Percentiles rank a stretch among this genome's conserved stretches.
phyloP scores from a whole-genome alignment of 371 early-diverging fungal species.

The Apophysomyces trapeziformis region DNA sequence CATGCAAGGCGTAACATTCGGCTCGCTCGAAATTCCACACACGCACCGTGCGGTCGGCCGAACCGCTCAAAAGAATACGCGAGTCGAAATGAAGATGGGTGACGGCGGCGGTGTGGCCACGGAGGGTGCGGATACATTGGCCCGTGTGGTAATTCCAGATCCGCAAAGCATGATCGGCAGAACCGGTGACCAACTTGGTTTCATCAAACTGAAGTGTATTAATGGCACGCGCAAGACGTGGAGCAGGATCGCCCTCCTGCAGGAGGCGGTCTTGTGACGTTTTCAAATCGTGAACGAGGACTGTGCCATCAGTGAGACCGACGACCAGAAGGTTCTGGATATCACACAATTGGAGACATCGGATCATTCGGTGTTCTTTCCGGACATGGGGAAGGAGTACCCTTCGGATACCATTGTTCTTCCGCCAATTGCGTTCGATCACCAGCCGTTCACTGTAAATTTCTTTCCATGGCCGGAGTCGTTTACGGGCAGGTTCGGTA shows the following conservation, averaged over 20 bases:
- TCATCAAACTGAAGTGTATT: conserved; percentile 87
- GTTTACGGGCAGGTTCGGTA: too few species aligned
- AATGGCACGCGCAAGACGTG: conserved; percentile 57
- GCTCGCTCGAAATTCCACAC: conserved; percentile 91
- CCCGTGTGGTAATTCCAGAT: conserved; percentile 97
- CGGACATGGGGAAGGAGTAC: conserved; percentile 48
- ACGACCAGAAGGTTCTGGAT: conserved; percentile 71
- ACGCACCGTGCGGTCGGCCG: conserved; percentile 88
- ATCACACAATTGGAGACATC: conserved; percentile 84
- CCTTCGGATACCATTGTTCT: conserved; percentile 56
- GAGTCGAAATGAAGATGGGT: conserved; percentile 86
- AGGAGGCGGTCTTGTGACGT: conserved; percentile 67
- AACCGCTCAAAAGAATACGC: conserved; percentile 81
- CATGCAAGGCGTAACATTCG: conserved; percentile 73
- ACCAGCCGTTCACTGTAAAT: conserved; percentile 82
- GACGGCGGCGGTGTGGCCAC: conserved; percentile 86
- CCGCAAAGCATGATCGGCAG: conserved; percentile 91
- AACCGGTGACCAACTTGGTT: conserved; percentile 84
- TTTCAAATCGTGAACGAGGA: conserved; percentile 85
- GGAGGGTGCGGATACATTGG: conserved; percentile 82
- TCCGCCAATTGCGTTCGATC: conserved; percentile 86
- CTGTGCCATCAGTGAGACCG: conserved; percentile 81
- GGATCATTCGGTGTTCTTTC: conserved; percentile 81
- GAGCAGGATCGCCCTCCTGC: conserved; percentile 78
- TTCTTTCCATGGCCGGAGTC: conserved; percentile 68